Evolutionary conservation across 306 rosid species (phyloP).

Genomic region (Casuarina glauca): DNA sequence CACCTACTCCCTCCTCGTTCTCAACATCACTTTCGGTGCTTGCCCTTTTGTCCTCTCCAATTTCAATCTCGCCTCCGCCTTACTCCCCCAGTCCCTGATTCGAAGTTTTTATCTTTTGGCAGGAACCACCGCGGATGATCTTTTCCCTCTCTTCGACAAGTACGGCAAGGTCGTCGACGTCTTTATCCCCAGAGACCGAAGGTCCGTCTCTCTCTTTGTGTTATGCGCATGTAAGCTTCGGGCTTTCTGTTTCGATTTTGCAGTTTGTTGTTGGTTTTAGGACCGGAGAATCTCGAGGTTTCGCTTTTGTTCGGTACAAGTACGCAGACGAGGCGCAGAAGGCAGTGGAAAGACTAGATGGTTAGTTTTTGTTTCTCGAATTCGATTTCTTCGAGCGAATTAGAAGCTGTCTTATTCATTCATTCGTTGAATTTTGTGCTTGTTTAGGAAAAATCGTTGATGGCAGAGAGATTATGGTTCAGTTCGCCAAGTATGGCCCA

Average conservation of each 20-base stretch:
- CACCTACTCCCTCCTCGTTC: slow-evolving; percentile 77
- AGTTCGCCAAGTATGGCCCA: slow-evolving; percentile 81
- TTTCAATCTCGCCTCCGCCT: not conserved
- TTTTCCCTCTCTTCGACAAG: slow-evolving; percentile 71
- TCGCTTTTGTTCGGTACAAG: slow-evolving; percentile 74
- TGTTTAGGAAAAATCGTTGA: slow-evolving; percentile 59
- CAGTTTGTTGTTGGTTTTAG: slow-evolving; percentile 22
- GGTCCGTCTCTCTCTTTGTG: slow-evolving; percentile 24
- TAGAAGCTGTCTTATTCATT: not conserved
- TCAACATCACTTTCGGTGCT: slow-evolving; percentile 73
- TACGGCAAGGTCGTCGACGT: slow-evolving; percentile 80
- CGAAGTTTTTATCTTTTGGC: not conserved
- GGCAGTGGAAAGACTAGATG: slow-evolving; percentile 71
- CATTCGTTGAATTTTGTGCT: not conserved
- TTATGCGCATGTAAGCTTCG: not conserved
- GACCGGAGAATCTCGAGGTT: slow-evolving; percentile 71
- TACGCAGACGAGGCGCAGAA: slow-evolving; percentile 74
- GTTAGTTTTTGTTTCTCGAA: slow-evolving; percentile 28
- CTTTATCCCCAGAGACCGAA: slow-evolving; percentile 72
- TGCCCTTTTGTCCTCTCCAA: not conserved
- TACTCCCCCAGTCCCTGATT: not conserved
- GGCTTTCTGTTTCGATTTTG: not conserved
- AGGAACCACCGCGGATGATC: slow-evolving; percentile 80
- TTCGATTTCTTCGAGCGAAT: not conserved
- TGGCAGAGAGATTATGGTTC: slow-evolving; percentile 85